A percentile compares a stretch with the other conserved stretches of the same genome.
Evolutionary conservation across 495 filamentous ascomycete species (phyloP).

Genomic region (Apiosordaria backusii): DNA sequence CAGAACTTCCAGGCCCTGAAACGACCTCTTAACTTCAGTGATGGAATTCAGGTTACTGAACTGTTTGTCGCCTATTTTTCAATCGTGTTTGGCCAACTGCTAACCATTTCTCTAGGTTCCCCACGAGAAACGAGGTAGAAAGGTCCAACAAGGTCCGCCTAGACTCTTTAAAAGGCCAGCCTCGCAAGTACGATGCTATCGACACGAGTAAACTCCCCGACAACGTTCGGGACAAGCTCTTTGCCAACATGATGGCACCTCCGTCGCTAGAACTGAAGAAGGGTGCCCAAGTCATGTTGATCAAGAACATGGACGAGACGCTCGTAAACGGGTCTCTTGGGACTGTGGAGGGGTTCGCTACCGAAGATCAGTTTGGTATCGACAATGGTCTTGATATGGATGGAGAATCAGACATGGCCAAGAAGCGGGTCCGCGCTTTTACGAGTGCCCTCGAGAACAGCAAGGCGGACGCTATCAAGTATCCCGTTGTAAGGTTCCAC

Average conservation of each 20-base stretch:
- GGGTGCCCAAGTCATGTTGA: conserved; percentile 96
- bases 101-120: conserved; percentile 56
- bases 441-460: conserved; percentile 28
- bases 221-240: conserved; percentile 66
- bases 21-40: conserved; percentile 65
- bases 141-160: conserved; percentile 75
- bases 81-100: background rate
- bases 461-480: conserved; percentile 49
- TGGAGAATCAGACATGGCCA: conserved; percentile 43
- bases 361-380: conserved; percentile 69
- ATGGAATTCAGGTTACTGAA: conserved; percentile 85
- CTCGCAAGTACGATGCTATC: conserved; percentile 59
- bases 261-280: conserved; percentile 74
- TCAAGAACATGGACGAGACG: conserved; percentile 94
- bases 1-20: conserved; percentile 66
- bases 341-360: conserved; percentile 82
- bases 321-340: conserved; percentile 94
- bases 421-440: conserved; percentile 42
- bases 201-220: conserved; percentile 66
- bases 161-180: conserved; percentile 65
- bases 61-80: conserved; percentile 49
- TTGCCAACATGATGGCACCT: conserved; percentile 91
- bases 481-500: conserved; percentile 78
- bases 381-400: conserved; percentile 53
- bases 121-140: conserved; percentile 87